A percentile compares a stretch with the other conserved stretches of the same genome.
phyloP scores from a whole-genome alignment of 345 rosid species.

The Lenwebbia sp. region DNA sequence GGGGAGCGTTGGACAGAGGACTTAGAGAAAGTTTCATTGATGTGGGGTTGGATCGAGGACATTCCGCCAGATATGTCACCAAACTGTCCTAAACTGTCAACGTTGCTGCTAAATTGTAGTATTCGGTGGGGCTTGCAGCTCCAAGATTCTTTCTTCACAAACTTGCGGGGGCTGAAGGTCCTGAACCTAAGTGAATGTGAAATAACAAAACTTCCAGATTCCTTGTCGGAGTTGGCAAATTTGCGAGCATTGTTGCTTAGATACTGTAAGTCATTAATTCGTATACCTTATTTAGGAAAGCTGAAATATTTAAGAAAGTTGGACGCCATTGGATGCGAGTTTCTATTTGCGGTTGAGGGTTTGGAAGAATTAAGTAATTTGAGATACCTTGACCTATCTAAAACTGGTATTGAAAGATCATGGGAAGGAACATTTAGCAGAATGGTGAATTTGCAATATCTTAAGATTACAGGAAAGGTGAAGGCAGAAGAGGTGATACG shows the following conservation, averaged over 20 bases:
- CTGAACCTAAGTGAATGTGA: too few relatives aligned
- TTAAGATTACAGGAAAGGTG: not conserved
- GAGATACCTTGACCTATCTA: not conserved
- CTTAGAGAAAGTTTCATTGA: slow-evolving; percentile 5
- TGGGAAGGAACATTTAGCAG: not conserved
- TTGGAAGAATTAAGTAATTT: slow-evolving; percentile 8
- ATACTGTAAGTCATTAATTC: rapidly evolving
- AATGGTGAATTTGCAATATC: not conserved
- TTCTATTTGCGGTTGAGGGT: not conserved
- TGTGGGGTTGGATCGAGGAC: not conserved
- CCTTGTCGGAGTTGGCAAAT: too few relatives aligned
- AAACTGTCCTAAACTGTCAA: not conserved
- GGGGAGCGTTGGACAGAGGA: not conserved
- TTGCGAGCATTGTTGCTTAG: too few relatives aligned
- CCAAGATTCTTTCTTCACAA: not conserved
- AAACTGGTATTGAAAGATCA: not conserved
- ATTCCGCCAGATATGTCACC: not conserved
- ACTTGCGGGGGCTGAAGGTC: too few relatives aligned
- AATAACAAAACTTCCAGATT: too few relatives aligned
- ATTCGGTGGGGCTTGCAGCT: not conserved
- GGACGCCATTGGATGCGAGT: not conserved
- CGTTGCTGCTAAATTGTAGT: not conserved
- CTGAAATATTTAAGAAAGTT: slow-evolving; percentile 1
- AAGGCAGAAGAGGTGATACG: not conserved
- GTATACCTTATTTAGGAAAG: slow-evolving; percentile 6